A percentile compares a stretch with the other conserved stretches of the same genome.
phyloP scores from a whole-genome alignment of 345 rosid species.

The Lumnitzera racemosa region DNA sequence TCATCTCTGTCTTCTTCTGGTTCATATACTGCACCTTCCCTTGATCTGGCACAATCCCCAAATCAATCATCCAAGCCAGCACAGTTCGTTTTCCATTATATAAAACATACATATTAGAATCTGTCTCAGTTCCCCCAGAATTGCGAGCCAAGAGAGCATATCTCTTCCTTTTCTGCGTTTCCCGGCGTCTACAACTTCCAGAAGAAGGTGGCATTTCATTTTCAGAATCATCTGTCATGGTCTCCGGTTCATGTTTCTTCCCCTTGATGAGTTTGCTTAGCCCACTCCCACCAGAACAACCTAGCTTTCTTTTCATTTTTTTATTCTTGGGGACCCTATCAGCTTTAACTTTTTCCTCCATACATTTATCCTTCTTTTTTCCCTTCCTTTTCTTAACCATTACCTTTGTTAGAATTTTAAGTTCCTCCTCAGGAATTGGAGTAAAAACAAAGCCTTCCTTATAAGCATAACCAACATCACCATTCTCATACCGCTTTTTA shows the following conservation, averaged over 20 bases:
- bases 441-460: constrained; percentile 45
- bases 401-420: constrained; percentile 43
- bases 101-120: constrained; percentile 44
- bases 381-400: constrained; percentile 35
- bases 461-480: constrained; percentile 19
- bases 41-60: constrained; percentile 42
- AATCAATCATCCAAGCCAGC: constrained; percentile 82
- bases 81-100: constrained; percentile 74
- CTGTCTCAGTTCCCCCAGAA: constrained; percentile 39
- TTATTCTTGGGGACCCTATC: constrained; percentile 29
- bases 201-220: constrained; percentile 11
- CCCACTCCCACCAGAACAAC: constrained; percentile 9
- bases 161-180: constrained; percentile 46
- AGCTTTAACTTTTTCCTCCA: constrained; percentile 16
- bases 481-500: constrained; percentile 40
- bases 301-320: constrained; percentile 20
- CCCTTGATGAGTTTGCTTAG: constrained; percentile 13
- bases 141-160: constrained; percentile 60
- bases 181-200: constrained; percentile 39
- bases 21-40: constrained; percentile 54
- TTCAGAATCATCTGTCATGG: constrained; percentile 12
- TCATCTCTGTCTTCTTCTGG: constrained; percentile 26
- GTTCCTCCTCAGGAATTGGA: constrained; percentile 69
- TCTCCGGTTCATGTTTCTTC: background rate
- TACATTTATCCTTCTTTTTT: constrained; percentile 36